A percentile compares a stretch with the other conserved stretches of the same genome.
These are phyloP conservation scores for Schizochytrium sp. DNA, from an alignment of 108 stramenopile genomes.

Conservation along the genomic window DNA sequence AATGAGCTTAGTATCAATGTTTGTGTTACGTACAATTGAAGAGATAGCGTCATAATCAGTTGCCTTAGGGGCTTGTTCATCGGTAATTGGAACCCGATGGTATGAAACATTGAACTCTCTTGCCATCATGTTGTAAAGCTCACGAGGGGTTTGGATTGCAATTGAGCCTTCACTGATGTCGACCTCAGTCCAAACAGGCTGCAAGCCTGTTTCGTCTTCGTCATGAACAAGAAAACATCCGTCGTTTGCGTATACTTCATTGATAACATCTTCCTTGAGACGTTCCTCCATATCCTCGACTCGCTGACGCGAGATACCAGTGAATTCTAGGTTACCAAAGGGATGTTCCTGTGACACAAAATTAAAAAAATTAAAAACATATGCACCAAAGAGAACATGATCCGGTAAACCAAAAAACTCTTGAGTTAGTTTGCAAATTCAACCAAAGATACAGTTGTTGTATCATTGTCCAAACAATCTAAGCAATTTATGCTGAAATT, in stretches of 20 bases:
- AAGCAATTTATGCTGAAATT: no score
- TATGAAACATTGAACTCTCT: conserved; percentile 18
- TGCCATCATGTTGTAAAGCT: conserved; percentile 57
- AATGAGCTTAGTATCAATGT: not conserved
- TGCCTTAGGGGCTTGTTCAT: conserved; percentile 51
- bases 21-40: conserved; percentile 3
- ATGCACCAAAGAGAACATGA: no score
- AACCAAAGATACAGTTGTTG: no score
- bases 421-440: no score
- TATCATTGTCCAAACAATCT: no score
- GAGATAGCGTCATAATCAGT: conserved; percentile 56
- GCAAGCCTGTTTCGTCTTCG: conserved; percentile 48
- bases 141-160: conserved; percentile 40
- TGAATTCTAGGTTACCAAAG: conserved; percentile 36
- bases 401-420: no score
- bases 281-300: conserved; percentile 58
- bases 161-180: conserved; percentile 52
- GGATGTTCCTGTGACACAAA: conserved; percentile 26
- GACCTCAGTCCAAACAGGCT: conserved; percentile 51
- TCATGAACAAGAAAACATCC: conserved; percentile 39
- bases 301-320: conserved; percentile 21
- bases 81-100: conserved; percentile 46
- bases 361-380: no score
- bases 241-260: not conserved
- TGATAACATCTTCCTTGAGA: conserved; percentile 55